Evolutionary conservation across 2,329 filamentous ascomycete genomes (phyloP).

Genomic region (Orbilia brochopaga): DNA sequence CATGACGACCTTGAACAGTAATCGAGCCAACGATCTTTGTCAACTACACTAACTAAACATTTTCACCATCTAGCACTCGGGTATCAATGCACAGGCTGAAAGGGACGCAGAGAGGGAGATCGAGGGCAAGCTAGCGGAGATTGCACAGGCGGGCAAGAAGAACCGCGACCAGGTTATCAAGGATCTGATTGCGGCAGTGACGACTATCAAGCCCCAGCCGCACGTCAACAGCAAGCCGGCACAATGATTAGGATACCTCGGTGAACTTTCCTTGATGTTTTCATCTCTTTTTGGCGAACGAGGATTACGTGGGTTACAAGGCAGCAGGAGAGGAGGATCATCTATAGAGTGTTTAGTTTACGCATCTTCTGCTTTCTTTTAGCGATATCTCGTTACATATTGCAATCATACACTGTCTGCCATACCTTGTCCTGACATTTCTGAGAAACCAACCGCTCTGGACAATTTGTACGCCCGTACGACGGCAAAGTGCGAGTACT

Average conservation of each 20-base stretch:
- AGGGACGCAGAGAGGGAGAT: constrained; percentile 80
- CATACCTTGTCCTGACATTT: too few relatives aligned
- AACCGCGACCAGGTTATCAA: constrained; percentile 79
- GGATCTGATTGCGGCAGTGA: constrained; percentile 82
- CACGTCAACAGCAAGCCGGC: constrained; percentile 52
- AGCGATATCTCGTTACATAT: constrained; percentile 16
- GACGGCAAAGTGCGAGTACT: too few relatives aligned
- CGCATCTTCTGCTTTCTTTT: constrained; percentile 16
- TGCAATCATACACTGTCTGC: constrained; percentile 11
- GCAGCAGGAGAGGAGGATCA: neutral
- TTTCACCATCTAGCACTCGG: constrained; percentile 72
- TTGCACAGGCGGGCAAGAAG: constrained; percentile 79
- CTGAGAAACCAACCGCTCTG: too few relatives aligned
- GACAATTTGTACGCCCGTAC: too few relatives aligned
- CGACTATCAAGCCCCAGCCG: constrained; percentile 72
- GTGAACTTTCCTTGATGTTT: neutral
- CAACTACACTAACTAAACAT: too few relatives aligned
- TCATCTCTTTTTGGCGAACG: neutral
- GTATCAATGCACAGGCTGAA: constrained; percentile 84
- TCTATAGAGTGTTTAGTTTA: neutral
- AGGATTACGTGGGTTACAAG: neutral
- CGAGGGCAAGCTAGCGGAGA: constrained; percentile 80
- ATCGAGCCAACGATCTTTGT: too few relatives aligned
- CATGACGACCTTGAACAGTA: too few relatives aligned
- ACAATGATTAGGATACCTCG: neutral